phyloP scores from a whole-genome alignment of 1,139 yeast genomes.

The Oligophagozyma castellii region DNA sequence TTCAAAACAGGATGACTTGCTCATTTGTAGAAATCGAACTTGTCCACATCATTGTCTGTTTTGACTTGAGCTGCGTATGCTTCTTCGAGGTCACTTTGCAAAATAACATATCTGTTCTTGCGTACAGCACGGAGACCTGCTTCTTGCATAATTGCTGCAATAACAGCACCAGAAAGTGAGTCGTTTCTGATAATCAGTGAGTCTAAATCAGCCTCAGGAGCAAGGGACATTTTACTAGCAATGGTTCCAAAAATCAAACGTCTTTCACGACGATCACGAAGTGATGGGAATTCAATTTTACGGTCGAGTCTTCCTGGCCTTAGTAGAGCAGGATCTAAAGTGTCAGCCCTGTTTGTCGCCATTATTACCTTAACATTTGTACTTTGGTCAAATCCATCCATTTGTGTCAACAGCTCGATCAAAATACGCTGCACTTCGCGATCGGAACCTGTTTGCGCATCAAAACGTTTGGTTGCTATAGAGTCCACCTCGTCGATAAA shows the following conservation, averaged over 20 bases:
- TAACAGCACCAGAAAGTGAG: constrained; percentile 93
- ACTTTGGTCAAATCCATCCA: constrained; percentile 98
- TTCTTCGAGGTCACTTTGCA: constrained; percentile 92
- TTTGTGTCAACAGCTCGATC: constrained; percentile 89
- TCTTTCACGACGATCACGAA: constrained; percentile 94
- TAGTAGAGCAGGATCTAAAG: constrained; percentile 89
- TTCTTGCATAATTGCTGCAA: constrained; percentile 99
- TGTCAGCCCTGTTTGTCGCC: constrained; percentile 99
- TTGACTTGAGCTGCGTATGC: constrained; percentile 95
- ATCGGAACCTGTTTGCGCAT: constrained; percentile 99
- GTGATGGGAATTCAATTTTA: constrained; percentile 91
- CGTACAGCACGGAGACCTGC: constrained; percentile 98
- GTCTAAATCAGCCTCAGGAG: constrained; percentile 95
- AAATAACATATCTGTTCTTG: constrained; percentile 90
- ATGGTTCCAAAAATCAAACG: constrained; percentile 90
- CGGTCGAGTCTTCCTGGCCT: constrained; percentile 99
- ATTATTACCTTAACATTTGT: constrained; percentile 93
- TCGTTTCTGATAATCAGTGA: constrained; percentile 90
- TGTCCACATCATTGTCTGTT: constrained; percentile 89
- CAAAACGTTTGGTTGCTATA: constrained; percentile 96
- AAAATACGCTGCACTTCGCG: constrained; percentile 97
- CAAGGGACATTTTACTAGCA: constrained; percentile 94
- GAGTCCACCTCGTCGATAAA: constrained; percentile 98
- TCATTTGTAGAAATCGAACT: constrained; percentile 90
- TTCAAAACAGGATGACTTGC: too few relatives aligned